These are phyloP conservation scores for Fusarium praegraminearum DNA, from an alignment of 2,329 filamentous ascomycete genomes.

Conservation along the genomic window DNA sequence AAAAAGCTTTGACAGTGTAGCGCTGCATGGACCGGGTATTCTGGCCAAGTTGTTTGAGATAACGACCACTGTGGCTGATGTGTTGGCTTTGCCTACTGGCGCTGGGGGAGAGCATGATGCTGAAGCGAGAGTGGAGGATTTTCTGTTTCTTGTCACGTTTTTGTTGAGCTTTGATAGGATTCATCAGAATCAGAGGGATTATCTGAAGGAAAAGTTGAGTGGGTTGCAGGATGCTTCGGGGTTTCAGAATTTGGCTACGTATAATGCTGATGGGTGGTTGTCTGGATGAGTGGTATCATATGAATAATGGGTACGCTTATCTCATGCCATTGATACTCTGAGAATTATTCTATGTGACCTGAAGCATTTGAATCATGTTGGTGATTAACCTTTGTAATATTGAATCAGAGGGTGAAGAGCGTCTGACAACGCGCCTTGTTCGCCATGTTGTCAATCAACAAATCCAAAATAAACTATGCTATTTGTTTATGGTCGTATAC, in stretches of 20 bases:
- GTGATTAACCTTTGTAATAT: no score
- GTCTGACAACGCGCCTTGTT: accelerated
- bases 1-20: conserved; percentile 58
- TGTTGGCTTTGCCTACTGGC: conserved; percentile 63
- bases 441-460: accelerated
- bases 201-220: conserved; percentile 56
- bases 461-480: accelerated
- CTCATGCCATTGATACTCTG: accelerated
- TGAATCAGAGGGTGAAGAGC: no score
- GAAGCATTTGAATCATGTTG: background rate
- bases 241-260: conserved; percentile 19
- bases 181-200: conserved; percentile 58
- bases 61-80: conserved; percentile 69
- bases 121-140: conserved; percentile 63
- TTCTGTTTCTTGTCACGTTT: conserved; percentile 65
- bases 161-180: conserved; percentile 63
- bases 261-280: conserved; percentile 2
- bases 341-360: accelerated
- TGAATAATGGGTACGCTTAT: background rate
- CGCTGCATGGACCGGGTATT: conserved; percentile 68
- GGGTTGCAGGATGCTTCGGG: conserved; percentile 43
- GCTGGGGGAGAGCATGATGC: conserved; percentile 57
- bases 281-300: background rate
- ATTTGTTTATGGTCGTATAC: no score
- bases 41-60: conserved; percentile 71